These are phyloP conservation scores for Chrysoporthe deuterocubensis DNA, from an alignment of 2,329 filamentous ascomycete genomes.

Conservation along the genomic window DNA sequence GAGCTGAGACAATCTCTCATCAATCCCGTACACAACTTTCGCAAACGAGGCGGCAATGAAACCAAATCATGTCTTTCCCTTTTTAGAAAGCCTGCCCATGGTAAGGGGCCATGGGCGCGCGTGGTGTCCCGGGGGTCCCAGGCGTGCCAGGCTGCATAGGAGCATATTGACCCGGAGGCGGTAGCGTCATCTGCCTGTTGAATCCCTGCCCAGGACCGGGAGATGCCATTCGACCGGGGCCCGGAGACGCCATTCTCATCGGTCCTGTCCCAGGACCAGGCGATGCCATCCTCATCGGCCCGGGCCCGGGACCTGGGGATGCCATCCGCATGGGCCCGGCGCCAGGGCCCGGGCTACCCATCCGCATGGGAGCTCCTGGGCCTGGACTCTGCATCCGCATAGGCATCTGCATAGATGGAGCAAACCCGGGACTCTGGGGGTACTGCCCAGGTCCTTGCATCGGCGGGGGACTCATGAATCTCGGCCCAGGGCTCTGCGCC, in stretches of 20 bases:
- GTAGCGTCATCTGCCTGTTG: conserved; percentile 22
- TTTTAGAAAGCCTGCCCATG: conserved; percentile 40
- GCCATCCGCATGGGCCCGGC: conserved; percentile 23
- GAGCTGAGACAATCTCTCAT: background rate
- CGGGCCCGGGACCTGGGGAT: conserved; percentile 14
- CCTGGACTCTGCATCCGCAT: conserved; percentile 14
- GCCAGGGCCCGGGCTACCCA: conserved; percentile 25
- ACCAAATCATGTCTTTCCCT: too few relatives aligned
- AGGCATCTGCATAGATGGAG: conserved; percentile 7
- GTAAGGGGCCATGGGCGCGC: conserved; percentile 31
- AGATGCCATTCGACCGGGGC: conserved; percentile 22
- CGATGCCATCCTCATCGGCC: conserved; percentile 27
- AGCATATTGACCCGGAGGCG: conserved; percentile 29
- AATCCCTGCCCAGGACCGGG: conserved; percentile 32
- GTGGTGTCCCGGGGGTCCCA: conserved; percentile 27
- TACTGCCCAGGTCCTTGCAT: conserved; percentile 24
- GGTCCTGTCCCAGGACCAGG: conserved; percentile 22
- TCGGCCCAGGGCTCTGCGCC: conserved; percentile 26
- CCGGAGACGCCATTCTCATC: conserved; percentile 24
- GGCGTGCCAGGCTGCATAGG: conserved; percentile 37
- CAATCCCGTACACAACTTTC: background rate
- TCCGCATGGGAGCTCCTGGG: conserved; percentile 15
- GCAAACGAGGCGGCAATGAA: too few relatives aligned
- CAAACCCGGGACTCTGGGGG: conserved; percentile 17
- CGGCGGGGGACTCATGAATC: conserved; percentile 29